These are phyloP conservation scores for Lotus japonicus DNA, from an alignment of 306 rosid genomes.

Conservation along the genomic window DNA sequence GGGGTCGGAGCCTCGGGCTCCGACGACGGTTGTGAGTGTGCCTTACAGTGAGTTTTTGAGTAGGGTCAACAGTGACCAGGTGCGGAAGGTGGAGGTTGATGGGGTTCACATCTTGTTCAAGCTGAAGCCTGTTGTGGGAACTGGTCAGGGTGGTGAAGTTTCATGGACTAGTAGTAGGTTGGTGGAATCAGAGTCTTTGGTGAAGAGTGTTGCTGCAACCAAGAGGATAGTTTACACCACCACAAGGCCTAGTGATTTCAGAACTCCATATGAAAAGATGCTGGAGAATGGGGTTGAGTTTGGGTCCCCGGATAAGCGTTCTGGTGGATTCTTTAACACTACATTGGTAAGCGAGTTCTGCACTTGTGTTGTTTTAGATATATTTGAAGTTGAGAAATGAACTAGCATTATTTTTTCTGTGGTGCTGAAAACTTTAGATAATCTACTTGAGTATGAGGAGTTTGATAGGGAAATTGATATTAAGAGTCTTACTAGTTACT, in stretches of 20 bases:
- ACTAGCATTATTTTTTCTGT: not conserved
- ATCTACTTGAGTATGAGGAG: not conserved
- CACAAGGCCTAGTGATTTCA: slow-evolving; percentile 84
- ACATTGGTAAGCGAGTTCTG: slow-evolving; percentile 61
- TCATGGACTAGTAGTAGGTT: slow-evolving; percentile 11
- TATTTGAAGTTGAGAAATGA: not conserved
- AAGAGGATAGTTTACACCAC: slow-evolving; percentile 80
- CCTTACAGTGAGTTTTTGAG: slow-evolving; percentile 89
- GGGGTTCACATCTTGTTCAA: slow-evolving; percentile 88
- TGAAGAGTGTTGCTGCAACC: slow-evolving; percentile 60
- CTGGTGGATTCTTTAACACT: slow-evolving; percentile 83
- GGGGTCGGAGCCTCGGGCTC: slow-evolving; percentile 55
- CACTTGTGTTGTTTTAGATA: not conserved
- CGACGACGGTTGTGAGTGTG: slow-evolving; percentile 46
- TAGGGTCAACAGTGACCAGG: slow-evolving; percentile 60
- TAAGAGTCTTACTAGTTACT: not conserved
- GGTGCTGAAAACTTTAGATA: not conserved
- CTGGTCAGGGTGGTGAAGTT: slow-evolving; percentile 40
- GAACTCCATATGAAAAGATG: slow-evolving; percentile 92
- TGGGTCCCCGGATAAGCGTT: slow-evolving; percentile 86
- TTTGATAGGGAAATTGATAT: not conserved
- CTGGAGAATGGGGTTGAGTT: slow-evolving; percentile 88
- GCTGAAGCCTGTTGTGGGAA: slow-evolving; percentile 53
- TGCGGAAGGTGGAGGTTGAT: slow-evolving; percentile 93
- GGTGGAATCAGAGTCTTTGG: slow-evolving; percentile 64